A percentile compares a stretch with the other conserved stretches of the same genome.
Evolutionary conservation across 2,329 filamentous ascomycete genomes (phyloP).

Genomic region (Botrytis porri): DNA sequence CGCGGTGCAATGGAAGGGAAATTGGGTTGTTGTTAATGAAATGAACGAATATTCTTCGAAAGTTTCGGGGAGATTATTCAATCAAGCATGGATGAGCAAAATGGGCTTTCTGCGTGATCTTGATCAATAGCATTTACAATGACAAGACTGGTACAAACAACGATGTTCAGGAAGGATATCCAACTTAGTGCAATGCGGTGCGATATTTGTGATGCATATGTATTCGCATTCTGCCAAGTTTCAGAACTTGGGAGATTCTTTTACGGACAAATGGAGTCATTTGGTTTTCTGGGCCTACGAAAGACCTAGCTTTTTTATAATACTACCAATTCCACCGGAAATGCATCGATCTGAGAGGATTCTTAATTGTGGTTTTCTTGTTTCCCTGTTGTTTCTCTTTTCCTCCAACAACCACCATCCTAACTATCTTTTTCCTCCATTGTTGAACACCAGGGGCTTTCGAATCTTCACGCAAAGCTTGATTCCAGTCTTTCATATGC

Average conservation of each 20-base stretch:
- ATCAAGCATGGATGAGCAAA: conserved; percentile 36
- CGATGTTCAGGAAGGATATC: neutral
- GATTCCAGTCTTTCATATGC: neutral
- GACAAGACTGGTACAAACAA: conserved; percentile 31
- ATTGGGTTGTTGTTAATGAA: conserved; percentile 29
- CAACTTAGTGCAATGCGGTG: conserved; percentile 9
- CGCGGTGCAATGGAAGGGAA: conserved; percentile 17
- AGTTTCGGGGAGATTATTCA: conserved; percentile 22
- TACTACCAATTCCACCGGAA: conserved; percentile 1
- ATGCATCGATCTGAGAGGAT: neutral
- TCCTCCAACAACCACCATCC: neutral
- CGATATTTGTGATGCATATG: conserved; percentile 13
- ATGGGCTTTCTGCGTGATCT: conserved; percentile 36
- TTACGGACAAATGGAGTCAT: conserved; percentile 10
- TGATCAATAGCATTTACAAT: conserved; percentile 38
- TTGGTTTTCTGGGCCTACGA: conserved; percentile 9
- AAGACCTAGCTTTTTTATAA: conserved; percentile 1
- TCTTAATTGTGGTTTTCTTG: neutral
- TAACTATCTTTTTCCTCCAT: neutral
- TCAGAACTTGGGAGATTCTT: neutral
- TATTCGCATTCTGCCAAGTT: conserved; percentile 3
- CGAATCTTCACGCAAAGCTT: too few relatives aligned
- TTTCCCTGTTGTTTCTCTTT: neutral
- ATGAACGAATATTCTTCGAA: conserved; percentile 11
- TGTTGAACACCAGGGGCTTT: neutral